Evolutionary conservation across 768 basidiomycete genomes (phyloP).

Genomic region (Lentinula aciculospora): DNA sequence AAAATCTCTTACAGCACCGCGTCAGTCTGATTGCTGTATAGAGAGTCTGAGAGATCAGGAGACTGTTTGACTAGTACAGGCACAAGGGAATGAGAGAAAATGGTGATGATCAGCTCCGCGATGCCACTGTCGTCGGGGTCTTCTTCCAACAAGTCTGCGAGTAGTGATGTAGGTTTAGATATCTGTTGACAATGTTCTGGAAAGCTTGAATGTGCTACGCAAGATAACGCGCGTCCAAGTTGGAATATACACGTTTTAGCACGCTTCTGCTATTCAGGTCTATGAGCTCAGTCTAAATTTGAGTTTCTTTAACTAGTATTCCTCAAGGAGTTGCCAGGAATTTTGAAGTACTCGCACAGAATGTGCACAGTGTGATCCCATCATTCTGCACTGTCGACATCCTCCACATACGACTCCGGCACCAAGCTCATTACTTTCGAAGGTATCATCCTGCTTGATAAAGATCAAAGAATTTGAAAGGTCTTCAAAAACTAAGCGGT

Average conservation of each 20-base stretch:
- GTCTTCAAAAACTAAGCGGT: no score
- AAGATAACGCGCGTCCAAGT: conserved; percentile 53
- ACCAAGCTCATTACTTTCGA: not conserved
- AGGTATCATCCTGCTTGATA: not conserved
- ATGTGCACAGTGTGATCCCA: not conserved
- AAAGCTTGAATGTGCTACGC: conserved; percentile 60
- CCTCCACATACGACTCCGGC: not conserved
- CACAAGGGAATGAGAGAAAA: conserved; percentile 45
- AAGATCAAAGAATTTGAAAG: not conserved
- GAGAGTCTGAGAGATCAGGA: no score
- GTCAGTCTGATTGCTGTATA: conserved; percentile 30
- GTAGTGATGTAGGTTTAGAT: conserved; percentile 34
- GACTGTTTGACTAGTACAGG: conserved; percentile 29
- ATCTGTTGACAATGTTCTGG: conserved; percentile 42
- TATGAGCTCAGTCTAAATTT: conserved; percentile 20
- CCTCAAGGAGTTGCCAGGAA: conserved; percentile 41
- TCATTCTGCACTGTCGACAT: not conserved
- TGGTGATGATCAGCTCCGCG: conserved; percentile 45
- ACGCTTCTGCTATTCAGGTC: conserved; percentile 53
- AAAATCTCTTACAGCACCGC: conserved; percentile 25
- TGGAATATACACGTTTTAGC: conserved; percentile 55
- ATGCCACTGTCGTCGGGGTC: conserved; percentile 44
- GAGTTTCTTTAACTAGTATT: no score
- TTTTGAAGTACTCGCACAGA: conserved; percentile 30
- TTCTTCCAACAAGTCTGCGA: conserved; percentile 43